Conservation (phyloP, 2,329 filamentous ascomycete genomes). For the Calcarisporium arbuscula region DNA sequence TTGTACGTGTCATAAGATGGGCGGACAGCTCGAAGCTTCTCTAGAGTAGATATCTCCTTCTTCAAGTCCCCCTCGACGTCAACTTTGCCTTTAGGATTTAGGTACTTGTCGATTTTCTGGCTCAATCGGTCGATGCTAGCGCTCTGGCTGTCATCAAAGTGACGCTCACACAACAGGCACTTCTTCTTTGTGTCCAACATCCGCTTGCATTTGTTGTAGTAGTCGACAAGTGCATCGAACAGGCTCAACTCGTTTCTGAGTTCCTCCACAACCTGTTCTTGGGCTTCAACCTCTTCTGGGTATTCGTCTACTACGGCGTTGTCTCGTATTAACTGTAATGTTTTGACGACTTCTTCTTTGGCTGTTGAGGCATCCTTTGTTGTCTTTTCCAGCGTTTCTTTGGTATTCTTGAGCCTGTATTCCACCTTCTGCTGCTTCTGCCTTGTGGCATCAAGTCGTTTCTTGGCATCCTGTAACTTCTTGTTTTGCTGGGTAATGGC, state of each 20-base stretch:
- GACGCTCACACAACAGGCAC: slow-evolving; percentile 70
- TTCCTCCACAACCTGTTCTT: slow-evolving; percentile 52
- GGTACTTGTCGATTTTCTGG: slow-evolving; percentile 58
- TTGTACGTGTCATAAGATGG: slow-evolving; percentile 69
- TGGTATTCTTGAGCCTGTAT: slow-evolving; percentile 60
- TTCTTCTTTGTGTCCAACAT: slow-evolving; percentile 61
- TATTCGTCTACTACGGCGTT: slow-evolving; percentile 49
- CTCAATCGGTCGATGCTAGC: slow-evolving; percentile 57
- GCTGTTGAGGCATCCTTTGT: slow-evolving; percentile 55
- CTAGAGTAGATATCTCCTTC: slow-evolving; percentile 41
- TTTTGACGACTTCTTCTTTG: slow-evolving; percentile 48
- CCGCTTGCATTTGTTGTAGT: slow-evolving; percentile 63
- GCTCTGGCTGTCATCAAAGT: slow-evolving; percentile 54
- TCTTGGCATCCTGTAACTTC: slow-evolving; percentile 58
- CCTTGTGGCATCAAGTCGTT: slow-evolving; percentile 61
- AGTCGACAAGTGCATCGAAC: slow-evolving; percentile 62
- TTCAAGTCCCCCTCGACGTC: slow-evolving; percentile 57
- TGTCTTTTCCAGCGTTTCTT: slow-evolving; percentile 59
- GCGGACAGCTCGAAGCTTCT: slow-evolving; percentile 55
- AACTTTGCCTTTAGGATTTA: slow-evolving; percentile 56
- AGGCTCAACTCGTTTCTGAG: slow-evolving; percentile 62
- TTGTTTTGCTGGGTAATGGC: slow-evolving; percentile 51
- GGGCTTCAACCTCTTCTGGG: slow-evolving; percentile 40
- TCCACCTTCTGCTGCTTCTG: slow-evolving; percentile 73
- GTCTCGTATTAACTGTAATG: slow-evolving; percentile 38